phyloP scores from a whole-genome alignment of 768 basidiomycete species.

The Tephrocybe rancida region DNA sequence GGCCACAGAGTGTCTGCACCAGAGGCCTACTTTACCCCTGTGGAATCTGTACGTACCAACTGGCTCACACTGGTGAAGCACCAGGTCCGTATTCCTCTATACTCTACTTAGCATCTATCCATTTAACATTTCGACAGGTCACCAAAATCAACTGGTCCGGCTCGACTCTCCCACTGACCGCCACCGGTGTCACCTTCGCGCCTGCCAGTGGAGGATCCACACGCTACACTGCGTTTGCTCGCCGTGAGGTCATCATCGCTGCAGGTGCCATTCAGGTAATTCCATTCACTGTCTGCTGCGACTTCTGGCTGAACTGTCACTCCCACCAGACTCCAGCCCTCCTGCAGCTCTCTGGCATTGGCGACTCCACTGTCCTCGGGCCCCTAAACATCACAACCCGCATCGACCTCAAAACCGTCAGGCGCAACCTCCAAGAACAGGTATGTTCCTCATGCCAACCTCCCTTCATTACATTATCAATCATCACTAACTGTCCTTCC shows the following conservation, averaged over 20 bases:
- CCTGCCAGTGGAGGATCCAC: slow-evolving; percentile 37
- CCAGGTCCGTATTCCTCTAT: slow-evolving; percentile 26
- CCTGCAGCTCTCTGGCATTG: slow-evolving; percentile 60
- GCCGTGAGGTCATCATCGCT: slow-evolving; percentile 53
- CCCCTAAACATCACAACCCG: slow-evolving; percentile 48
- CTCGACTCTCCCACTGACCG: slow-evolving; percentile 37
- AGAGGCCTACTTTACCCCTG: slow-evolving; percentile 56
- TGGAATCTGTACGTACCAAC: slow-evolving; percentile 46
- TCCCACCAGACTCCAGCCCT: slow-evolving; percentile 42
- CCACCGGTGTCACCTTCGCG: slow-evolving; percentile 49
- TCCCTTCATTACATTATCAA: no score
- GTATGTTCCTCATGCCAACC: slow-evolving; percentile 17
- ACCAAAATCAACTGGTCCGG: slow-evolving; percentile 45
- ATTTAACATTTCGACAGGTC: slow-evolving; percentile 31
- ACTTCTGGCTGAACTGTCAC: neutral
- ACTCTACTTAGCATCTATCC: neutral
- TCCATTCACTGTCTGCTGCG: neutral
- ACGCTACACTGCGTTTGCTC: slow-evolving; percentile 42
- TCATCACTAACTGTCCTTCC: neutral
- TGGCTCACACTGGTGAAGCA: slow-evolving; percentile 51
- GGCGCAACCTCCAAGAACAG: slow-evolving; percentile 62
- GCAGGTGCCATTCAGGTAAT: slow-evolving; percentile 54
- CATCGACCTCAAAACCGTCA: slow-evolving; percentile 52
- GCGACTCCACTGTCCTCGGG: slow-evolving; percentile 45
- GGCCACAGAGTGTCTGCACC: slow-evolving; percentile 59